These are phyloP conservation scores for Thelephora ganbajun DNA, from an alignment of 768 basidiomycete genomes.

Conservation along the genomic window DNA sequence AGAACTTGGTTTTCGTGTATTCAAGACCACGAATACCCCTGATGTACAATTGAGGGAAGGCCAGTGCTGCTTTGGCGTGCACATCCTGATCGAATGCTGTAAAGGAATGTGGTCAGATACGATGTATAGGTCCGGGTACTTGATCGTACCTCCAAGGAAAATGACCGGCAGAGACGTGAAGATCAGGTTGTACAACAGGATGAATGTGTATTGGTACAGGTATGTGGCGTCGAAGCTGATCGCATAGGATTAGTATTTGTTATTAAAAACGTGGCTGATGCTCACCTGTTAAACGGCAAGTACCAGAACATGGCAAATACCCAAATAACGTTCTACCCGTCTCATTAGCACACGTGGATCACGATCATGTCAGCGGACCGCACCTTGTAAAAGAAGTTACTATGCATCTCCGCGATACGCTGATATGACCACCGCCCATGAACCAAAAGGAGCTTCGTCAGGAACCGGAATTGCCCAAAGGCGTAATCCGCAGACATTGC, in stretches of 20 bases:
- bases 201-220: conserved; percentile 89
- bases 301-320: conserved; percentile 92
- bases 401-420: conserved; percentile 91
- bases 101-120: conserved; percentile 4
- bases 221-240: conserved; percentile 86
- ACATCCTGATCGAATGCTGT: conserved; percentile 91
- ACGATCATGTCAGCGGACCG: conserved; percentile 9
- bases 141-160: conserved; percentile 61
- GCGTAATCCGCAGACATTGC: conserved; percentile 99
- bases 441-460: conserved; percentile 82
- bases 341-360: neutral
- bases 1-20: conserved; percentile 86
- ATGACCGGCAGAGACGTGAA: conserved; percentile 94
- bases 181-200: conserved; percentile 79
- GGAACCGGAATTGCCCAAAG: conserved; percentile 91
- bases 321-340: conserved; percentile 73
- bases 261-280: conserved; percentile 6
- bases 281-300: conserved; percentile 74
- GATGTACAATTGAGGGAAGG: conserved; percentile 91
- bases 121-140: neutral
- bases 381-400: conserved; percentile 98
- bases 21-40: conserved; percentile 89
- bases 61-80: conserved; percentile 77
- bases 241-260: conserved; percentile 9
- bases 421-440: conserved; percentile 98